These are phyloP conservation scores for Neonectria neomacrospora DNA, from an alignment of 2,329 filamentous ascomycete genomes.

Conservation along the genomic window DNA sequence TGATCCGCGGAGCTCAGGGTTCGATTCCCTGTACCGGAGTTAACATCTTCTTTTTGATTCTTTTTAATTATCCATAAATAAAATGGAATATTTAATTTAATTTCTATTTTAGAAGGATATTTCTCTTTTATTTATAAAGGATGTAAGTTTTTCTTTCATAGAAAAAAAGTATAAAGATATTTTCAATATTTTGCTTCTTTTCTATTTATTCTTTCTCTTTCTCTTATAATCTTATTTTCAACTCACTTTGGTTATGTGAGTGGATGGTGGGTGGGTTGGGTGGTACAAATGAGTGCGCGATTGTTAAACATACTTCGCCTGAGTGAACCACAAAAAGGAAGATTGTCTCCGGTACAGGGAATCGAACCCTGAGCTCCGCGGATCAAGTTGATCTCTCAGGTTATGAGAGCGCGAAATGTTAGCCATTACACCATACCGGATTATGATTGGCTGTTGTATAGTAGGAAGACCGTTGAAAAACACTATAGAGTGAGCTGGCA, in stretches of 20 bases:
- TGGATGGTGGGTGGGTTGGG: no score
- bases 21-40: slow-evolving; percentile 27
- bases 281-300: no score
- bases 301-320: no score
- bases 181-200: not conserved
- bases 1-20: slow-evolving; percentile 24
- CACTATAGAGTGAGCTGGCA: not conserved
- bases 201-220: not conserved
- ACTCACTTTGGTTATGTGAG: no score
- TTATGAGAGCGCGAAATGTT: slow-evolving; percentile 38
- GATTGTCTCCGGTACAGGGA: slow-evolving; percentile 19
- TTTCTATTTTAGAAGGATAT: no score
- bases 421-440: slow-evolving; percentile 39
- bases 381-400: slow-evolving; percentile 24
- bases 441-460: slow-evolving; percentile 3
- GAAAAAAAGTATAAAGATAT: no score
- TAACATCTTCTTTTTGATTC: not conserved
- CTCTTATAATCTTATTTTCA: no score
- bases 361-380: slow-evolving; percentile 27
- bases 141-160: no score
- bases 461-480: not conserved
- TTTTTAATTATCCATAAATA: no score
- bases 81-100: no score
- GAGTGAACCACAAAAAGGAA: not conserved
- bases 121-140: no score